A percentile compares a stretch with the other conserved stretches of the same genome.
phyloP scores from a whole-genome alignment of 495 filamentous ascomycete genomes.

The Pseudomonodictys pantanalensis region DNA sequence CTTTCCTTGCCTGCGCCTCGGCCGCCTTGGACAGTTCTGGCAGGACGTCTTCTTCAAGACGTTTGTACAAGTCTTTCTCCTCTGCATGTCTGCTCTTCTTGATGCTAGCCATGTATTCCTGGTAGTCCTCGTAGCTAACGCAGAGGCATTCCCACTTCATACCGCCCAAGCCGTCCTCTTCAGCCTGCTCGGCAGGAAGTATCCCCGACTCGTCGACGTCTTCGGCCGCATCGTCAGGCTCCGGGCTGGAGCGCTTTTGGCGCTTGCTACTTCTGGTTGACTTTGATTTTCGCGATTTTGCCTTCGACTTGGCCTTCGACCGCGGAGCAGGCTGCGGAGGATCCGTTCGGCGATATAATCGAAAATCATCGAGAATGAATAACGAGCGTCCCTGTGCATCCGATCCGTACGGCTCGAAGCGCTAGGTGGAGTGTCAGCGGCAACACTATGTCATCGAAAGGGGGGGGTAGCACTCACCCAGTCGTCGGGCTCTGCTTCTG shows the following conservation, averaged over 20 bases:
- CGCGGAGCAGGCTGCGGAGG: slow-evolving; percentile 55
- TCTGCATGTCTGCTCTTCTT: slow-evolving; percentile 72
- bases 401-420: slow-evolving; percentile 88
- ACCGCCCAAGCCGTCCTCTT: slow-evolving; percentile 61
- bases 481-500: slow-evolving; percentile 72
- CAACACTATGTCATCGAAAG: not conserved
- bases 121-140: slow-evolving; percentile 72
- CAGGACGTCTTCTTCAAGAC: slow-evolving; percentile 69
- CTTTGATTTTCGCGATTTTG: slow-evolving; percentile 61
- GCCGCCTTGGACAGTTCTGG: slow-evolving; percentile 81
- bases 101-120: slow-evolving; percentile 66
- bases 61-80: slow-evolving; percentile 70
- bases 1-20: slow-evolving; percentile 68
- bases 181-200: slow-evolving; percentile 43
- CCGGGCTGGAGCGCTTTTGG: slow-evolving; percentile 56
- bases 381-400: slow-evolving; percentile 81
- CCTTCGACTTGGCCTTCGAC: slow-evolving; percentile 54
- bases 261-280: slow-evolving; percentile 70
- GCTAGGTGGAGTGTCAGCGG: slow-evolving; percentile 48
- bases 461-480: slow-evolving; percentile 63
- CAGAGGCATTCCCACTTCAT: slow-evolving; percentile 92
- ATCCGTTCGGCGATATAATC: slow-evolving; percentile 81
- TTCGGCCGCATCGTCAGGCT: slow-evolving; percentile 53
- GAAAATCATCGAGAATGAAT: slow-evolving; percentile 90
- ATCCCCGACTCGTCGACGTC: slow-evolving; percentile 50